Evolutionary conservation across 1,139 yeast genomes (phyloP), one percentile per base, ranked within the genome.

Genomic region (Suhomyces kunorum): DNA sequence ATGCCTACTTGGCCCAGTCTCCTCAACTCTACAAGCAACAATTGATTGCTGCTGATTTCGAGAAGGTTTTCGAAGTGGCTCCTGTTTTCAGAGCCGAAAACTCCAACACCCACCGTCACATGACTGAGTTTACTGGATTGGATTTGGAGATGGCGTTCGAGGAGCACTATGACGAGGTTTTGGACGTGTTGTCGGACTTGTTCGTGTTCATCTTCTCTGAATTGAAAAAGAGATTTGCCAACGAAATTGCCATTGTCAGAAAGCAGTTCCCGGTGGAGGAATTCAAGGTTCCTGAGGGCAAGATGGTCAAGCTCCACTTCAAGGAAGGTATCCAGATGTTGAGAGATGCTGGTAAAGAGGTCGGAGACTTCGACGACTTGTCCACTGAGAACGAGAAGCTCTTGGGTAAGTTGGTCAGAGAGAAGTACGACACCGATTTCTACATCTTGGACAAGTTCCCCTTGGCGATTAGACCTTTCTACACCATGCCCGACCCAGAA

Each of bases 81-180:
- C 98, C 99, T 35, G 98, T 92, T 40, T 92, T 92, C 79, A 82
- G 99, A 69, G 99, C 99, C 43, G 99, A 92, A 68, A 92, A 92
- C 76, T 90, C 98, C 49, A 89, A 92, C 73, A 92, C 98, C 20
- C 98, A 92, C 67, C 90, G 99, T 71, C 99, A 92, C 68, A 85
- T 92, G 96, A 92, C 99, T 44, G 99, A 92, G 68, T 92, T 92
- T 66, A 87, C 86, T 45, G 99, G 99, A 43, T 82, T 94, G 58
- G 99, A 92, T 76, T 71, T 92, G 72, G 99, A 92, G 69, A 88
- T 94, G 96, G 87, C 97, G 6, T 87, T 92, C 61, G 98, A 92
- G 71, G 96, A 90, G 70, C 97, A 92, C 68, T 92, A 92, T 66
- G 95, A 94, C 61, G 99, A 92, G 71, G 95, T 85, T 32, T 74